Base-by-base conservation (phyloP, 2,329 filamentous ascomycete genomes). In the Botrytis tulipae region DNA sequence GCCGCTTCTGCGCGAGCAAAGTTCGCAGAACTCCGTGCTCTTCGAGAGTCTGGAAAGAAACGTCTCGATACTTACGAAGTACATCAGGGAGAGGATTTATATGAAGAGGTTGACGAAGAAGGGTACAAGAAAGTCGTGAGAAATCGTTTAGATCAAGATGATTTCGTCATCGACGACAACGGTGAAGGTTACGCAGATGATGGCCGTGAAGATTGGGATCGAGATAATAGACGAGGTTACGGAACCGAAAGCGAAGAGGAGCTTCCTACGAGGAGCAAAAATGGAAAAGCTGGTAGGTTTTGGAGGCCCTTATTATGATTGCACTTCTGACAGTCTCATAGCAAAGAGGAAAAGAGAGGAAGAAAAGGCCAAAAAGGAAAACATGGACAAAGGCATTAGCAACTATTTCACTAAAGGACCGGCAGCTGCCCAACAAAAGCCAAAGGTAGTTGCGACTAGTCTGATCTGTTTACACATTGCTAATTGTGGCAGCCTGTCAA, bases 81-180 rank as follows among this genome's bases (percentile, higher is more conserved):
- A 75, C 89, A 94, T 79, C 91, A 98, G 76, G 92, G 93, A 79
- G 89, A 91, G 77, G 90, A 93, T 78, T 86, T 99, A 62, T 99
- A 98, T 84, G 96, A 98, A 76, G 95, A 97, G 80, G 94, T 99
- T 66, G 95, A 98, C 80, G 96, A 99, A 80, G 95, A 96, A 80
- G 93, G 93, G 70, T 99, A 99, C 86, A 98, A 98, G 85, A 97
- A 97, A 82, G 92, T 98, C 77, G 94, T 99, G 22, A 90, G 96
- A 60, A 90, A 92, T 73, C 91, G 96, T 65, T 86, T 99, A 70
- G 93, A 98, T 80, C 88, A 97, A 80, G 96, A 99, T 79, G 96
- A 99, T 84, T 99, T 99, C 80, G 95, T 99, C 70, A 95, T 99
- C 74, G 96, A 98, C 85, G 96, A 99, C 84, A 97, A 98, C 84